Evolutionary conservation across 1,284 basidiomycete species (phyloP).

Genomic region (Marasmius fiardii): DNA sequence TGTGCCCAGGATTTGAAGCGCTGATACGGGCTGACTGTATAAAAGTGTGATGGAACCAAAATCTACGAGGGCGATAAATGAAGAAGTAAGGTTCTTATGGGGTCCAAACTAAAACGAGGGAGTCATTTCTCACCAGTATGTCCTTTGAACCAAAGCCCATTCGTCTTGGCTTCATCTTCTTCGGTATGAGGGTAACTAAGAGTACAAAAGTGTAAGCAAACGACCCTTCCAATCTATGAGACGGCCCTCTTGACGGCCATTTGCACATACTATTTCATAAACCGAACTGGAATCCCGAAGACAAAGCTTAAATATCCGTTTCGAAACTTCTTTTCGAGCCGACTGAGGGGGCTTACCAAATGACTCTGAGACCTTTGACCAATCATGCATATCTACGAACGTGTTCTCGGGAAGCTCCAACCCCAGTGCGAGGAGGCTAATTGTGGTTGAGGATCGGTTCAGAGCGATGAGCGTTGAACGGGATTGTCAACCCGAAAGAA

Average conservation of each 20-base stretch:
- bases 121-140: constrained; percentile 27
- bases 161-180: constrained; percentile 45
- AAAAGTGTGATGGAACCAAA: constrained; percentile 54
- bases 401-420: constrained; percentile 59
- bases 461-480: background rate
- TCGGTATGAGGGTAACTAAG: constrained; percentile 35
- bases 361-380: constrained; percentile 38
- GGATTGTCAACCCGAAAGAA: background rate
- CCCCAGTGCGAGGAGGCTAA: constrained; percentile 50
- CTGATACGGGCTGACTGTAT: constrained; percentile 21
- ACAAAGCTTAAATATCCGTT: background rate
- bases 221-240: constrained; percentile 21
- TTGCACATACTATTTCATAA: constrained; percentile 50
- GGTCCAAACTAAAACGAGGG: too few relatives aligned
- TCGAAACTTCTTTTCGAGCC: background rate
- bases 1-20: constrained; percentile 9
- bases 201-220: constrained; percentile 19
- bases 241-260: too few relatives aligned
- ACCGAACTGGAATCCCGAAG: constrained; percentile 38
- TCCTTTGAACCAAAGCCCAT: constrained; percentile 47
- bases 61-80: too few relatives aligned
- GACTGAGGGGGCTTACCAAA: constrained; percentile 33
- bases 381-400: constrained; percentile 50
- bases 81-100: too few relatives aligned
- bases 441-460: too few relatives aligned